Evolutionary conservation across 441 rosid genomes (phyloP).

Genomic region (Heliophila coronopifolia): DNA sequence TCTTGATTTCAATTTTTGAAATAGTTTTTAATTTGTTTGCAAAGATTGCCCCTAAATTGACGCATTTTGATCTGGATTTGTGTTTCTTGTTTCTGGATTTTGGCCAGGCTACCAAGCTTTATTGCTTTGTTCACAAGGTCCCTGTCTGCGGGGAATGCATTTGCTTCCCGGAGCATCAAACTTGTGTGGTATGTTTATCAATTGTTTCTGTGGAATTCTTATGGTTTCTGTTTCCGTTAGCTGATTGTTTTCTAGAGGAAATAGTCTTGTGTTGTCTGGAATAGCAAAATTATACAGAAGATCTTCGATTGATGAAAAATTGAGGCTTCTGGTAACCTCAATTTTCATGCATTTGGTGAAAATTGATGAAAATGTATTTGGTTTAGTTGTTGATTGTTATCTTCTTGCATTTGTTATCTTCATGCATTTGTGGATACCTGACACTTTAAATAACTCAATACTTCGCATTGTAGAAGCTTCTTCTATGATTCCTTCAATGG

Average conservation of each 20-base stretch:
- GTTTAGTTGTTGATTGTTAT: neutral
- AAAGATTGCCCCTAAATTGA: neutral
- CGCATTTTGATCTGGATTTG: constrained; percentile 8
- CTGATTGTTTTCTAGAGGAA: neutral
- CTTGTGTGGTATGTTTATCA: constrained; percentile 66
- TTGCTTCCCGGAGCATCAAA: constrained; percentile 89
- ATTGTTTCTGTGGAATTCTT: no score
- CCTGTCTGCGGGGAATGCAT: constrained; percentile 98
- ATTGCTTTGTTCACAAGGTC: constrained; percentile 97
- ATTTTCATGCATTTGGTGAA: no score
- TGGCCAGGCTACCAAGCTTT: constrained; percentile 86
- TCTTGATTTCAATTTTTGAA: neutral
- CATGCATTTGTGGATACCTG: no score
- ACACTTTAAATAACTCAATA: no score
- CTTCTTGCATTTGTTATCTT: neutral
- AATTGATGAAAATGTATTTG: neutral
- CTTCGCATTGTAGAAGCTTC: neutral
- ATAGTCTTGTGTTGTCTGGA: constrained; percentile 2
- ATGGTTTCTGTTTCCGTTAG: neutral
- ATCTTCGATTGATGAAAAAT: neutral
- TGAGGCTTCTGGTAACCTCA: neutral
- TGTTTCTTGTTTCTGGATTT: neutral
- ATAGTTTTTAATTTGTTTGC: neutral
- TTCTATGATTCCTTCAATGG: neutral
- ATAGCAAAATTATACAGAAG: neutral